Evolutionary conservation across 805 yeast genomes (phyloP), one percentile per base, ranked within the genome.

Genomic region (Zygotorulaspora danielsina): DNA sequence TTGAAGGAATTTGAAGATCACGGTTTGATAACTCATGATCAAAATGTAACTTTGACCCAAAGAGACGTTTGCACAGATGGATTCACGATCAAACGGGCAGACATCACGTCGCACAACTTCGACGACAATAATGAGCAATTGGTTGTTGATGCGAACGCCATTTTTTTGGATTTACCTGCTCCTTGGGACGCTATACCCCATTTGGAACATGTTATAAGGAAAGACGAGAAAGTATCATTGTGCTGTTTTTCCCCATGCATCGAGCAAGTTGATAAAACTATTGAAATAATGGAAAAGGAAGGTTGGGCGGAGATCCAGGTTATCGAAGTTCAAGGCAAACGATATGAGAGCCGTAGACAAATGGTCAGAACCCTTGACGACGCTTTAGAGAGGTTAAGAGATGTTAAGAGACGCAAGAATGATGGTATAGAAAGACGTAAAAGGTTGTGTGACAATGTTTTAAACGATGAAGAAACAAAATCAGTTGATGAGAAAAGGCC

Each of bases 181-280:
- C 98, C 99, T 6, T 90, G 97, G 97, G 79, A 78, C 25, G 98
- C 98, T 5, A 83, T 93, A 38, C 86, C 87, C 5, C 81, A 83
- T 61, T 64, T 90, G 32, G 65, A 70, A 9, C 36, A 51, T 2
- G 94, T 84, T 1, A 71, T 84, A 11, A 65, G 83, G 6, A 60
- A 66, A 6, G 65, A 65, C 13, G 67, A 71, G 39, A 69, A 71
- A 19, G 84, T 79, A 16, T 79, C 84, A 2, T 73, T 93, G 38
- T 93, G 99, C 64, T 93, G 98, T 63, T 93, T 93, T 58, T 85
- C 95, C 27, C 99, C 99, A 7, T 93, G 99, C 63, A 84, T 93
- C 34, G 99, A 93, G 64, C 99, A 93, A 66, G 98, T 93, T 3
- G 82, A 82, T 42, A 81, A 84, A 57, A 85, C 97, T 0, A 78